Percentiles rank a stretch among this genome's conserved stretches.
These are phyloP conservation scores for Vanderwaltozyma verrucispora DNA, from an alignment of 805 yeast species.

Conservation along the genomic window DNA sequence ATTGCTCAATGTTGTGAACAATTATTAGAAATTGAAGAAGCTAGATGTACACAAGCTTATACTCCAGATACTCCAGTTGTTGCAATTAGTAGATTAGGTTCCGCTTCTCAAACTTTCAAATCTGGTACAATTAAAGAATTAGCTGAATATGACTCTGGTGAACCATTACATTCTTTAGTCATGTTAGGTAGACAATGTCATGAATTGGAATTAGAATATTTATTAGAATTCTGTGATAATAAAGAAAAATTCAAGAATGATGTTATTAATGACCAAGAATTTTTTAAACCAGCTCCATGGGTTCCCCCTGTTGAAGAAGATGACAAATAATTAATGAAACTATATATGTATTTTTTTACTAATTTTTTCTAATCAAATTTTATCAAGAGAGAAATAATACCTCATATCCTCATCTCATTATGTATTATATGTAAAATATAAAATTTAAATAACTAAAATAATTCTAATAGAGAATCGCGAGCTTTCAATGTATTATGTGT, in stretches of 20 bases:
- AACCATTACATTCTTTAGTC: conserved; percentile 84
- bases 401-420: too few species aligned
- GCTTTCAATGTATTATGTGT: too few species aligned
- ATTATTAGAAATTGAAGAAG: conserved; percentile 77
- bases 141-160: conserved; percentile 81
- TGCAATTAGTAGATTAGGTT: conserved; percentile 84
- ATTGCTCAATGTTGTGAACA: conserved; percentile 85
- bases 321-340: conserved; percentile 16
- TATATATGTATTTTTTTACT: too few species aligned
- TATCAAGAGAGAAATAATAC: too few species aligned
- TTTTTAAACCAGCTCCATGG: conserved; percentile 62
- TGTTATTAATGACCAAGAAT: conserved; percentile 50
- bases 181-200: conserved; percentile 91
- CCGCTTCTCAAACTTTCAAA: conserved; percentile 70
- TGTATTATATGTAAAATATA: too few species aligned
- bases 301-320: conserved; percentile 39
- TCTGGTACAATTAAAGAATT: conserved; percentile 77
- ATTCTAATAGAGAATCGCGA: too few species aligned
- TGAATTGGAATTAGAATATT: conserved; percentile 80
- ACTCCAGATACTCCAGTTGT: conserved; percentile 85
- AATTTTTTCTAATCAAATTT: too few species aligned
- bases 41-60: conserved; percentile 66
- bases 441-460: too few species aligned
- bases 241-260: conserved; percentile 36
- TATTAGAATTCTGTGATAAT: conserved; percentile 65